Evolutionary conservation across 2,329 filamentous ascomycete genomes (phyloP), one percentile per base, ranked within the genome.

Genomic region (Trichoderma cornu-damae): DNA sequence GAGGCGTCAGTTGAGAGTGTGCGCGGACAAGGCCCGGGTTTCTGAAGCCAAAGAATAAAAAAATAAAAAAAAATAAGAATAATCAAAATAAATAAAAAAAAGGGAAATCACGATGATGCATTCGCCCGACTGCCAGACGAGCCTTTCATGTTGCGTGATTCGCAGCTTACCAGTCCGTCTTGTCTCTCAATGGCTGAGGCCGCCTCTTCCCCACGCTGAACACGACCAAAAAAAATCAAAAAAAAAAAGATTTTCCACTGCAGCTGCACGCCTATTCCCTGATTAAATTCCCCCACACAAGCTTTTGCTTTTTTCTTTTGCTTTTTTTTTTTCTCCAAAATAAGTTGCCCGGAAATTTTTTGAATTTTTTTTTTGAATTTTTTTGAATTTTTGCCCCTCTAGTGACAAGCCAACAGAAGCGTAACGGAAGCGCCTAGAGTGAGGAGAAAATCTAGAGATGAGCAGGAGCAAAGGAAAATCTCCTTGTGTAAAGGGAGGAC

Each of bases 71-170:
- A n/a, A n/a, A n/a, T n/a, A n/a, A n/a, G n/a, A n/a, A n/a, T n/a
- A n/a, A n/a, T n/a, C n/a, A 28, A 24, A 4, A 59, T 8, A 35
- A 51, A 43, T 42, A 49, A 46, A n/a, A n/a, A n/a, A n/a, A n/a
- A n/a, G n/a, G n/a, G n/a, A n/a, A n/a, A 54, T 44, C 34, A 48
- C 26, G 43, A 49, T 35, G 37, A n/a, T 16, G 16, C 18, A 38
- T n/a, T n/a, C 38, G 20, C 6, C 37, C 22, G 37, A 14, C 26
- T 12, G 40, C 62, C 68, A 61, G 16, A 61, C 59, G 50, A 69
- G 64, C 67, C 69, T 67, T 57, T 58, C 57, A 50, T 61, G 46
- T 49, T 55, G 40, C 18, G 50, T 53, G 38, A 53, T 18, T 53
- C 40, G 22, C 40, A 35, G 5, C 40, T 55, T 55, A 30, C 24